A percentile compares a stretch with the other conserved stretches of the same genome.
Conservation (phyloP, 2,329 filamentous ascomycete species). For the Nectriaceae sp. region DNA sequence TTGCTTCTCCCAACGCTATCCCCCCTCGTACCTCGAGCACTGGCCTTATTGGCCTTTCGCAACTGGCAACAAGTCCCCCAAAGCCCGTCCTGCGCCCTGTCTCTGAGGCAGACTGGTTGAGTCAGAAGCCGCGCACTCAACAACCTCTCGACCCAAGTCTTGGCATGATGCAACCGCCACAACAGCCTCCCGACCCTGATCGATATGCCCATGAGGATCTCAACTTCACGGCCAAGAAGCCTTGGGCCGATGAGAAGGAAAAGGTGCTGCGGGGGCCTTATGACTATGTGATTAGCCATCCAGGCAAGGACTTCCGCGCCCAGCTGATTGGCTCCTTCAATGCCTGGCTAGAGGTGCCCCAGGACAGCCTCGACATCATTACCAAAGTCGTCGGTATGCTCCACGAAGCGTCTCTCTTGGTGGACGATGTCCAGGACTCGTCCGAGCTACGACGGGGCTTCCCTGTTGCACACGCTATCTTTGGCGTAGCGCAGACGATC, state of each 20-base stretch:
- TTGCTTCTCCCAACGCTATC: slow-evolving; percentile 60
- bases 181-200: slow-evolving; percentile 48
- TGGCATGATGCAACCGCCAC: slow-evolving; percentile 35
- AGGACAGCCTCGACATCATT: slow-evolving; percentile 70
- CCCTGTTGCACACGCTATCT: slow-evolving; percentile 82
- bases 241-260: slow-evolving; percentile 76
- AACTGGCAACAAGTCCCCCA: slow-evolving; percentile 34
- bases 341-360: slow-evolving; percentile 74
- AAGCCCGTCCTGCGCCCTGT: slow-evolving; percentile 50
- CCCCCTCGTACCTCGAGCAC: slow-evolving; percentile 70
- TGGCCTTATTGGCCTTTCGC: slow-evolving; percentile 18
- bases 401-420: slow-evolving; percentile 79
- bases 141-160: slow-evolving; percentile 11
- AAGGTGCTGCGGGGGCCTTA: slow-evolving; percentile 76
- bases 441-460: slow-evolving; percentile 75
- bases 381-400: slow-evolving; percentile 82
- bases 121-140: slow-evolving; percentile 30
- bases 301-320: slow-evolving; percentile 82
- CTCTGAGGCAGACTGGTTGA: slow-evolving; percentile 63
- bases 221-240: slow-evolving; percentile 49
- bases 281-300: slow-evolving; percentile 76
- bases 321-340: slow-evolving; percentile 83
- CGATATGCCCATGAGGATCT: slow-evolving; percentile 59
- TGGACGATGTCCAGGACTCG: slow-evolving; percentile 87
- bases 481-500: slow-evolving; percentile 84